A percentile compares a stretch with the other conserved stretches of the same genome.
Evolutionary conservation across 2,329 filamentous ascomycete genomes (phyloP).

Genomic region (Diaporthe humulicola): DNA sequence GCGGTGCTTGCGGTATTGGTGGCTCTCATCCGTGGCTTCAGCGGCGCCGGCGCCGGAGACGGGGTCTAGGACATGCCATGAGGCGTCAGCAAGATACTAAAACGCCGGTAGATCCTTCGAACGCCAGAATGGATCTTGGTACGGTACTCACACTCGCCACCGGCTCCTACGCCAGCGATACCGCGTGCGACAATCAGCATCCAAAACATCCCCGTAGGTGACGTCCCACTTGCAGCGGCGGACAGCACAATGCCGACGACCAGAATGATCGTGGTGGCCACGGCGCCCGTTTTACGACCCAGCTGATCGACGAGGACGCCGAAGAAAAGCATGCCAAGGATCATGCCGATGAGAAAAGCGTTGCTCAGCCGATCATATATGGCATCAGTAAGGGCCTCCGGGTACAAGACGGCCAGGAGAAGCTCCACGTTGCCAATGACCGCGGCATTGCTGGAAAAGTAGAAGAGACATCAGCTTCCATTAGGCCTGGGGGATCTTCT

Average conservation of each 20-base stretch:
- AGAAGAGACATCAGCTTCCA: not conserved
- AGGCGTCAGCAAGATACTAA: not conserved
- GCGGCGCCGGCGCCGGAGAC: constrained; percentile 62
- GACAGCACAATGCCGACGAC: constrained; percentile 61
- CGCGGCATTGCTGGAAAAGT: constrained; percentile 52
- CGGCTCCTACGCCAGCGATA: constrained; percentile 58
- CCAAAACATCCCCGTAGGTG: constrained; percentile 59
- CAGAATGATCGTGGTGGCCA: constrained; percentile 51
- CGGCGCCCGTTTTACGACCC: constrained; percentile 39
- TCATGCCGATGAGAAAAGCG: constrained; percentile 66
- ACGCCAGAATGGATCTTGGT: not conserved
- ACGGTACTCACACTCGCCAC: constrained; percentile 43
- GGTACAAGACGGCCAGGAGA: constrained; percentile 56
- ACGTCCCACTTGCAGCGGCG: constrained; percentile 57
- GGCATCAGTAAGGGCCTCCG: constrained; percentile 54
- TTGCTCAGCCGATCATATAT: constrained; percentile 67
- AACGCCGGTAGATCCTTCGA: not conserved
- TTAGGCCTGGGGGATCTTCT: too few species aligned
- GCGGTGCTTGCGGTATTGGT: constrained; percentile 57
- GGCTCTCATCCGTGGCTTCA: constrained; percentile 66
- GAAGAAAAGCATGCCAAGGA: constrained; percentile 68
- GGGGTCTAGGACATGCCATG: constrained; percentile 53
- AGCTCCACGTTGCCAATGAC: constrained; percentile 61
- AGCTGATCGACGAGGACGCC: constrained; percentile 58
- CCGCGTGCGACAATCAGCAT: constrained; percentile 61